phyloP scores from a whole-genome alignment of 2,329 filamentous ascomycete genomes.

The Trichoderma polysporum region DNA sequence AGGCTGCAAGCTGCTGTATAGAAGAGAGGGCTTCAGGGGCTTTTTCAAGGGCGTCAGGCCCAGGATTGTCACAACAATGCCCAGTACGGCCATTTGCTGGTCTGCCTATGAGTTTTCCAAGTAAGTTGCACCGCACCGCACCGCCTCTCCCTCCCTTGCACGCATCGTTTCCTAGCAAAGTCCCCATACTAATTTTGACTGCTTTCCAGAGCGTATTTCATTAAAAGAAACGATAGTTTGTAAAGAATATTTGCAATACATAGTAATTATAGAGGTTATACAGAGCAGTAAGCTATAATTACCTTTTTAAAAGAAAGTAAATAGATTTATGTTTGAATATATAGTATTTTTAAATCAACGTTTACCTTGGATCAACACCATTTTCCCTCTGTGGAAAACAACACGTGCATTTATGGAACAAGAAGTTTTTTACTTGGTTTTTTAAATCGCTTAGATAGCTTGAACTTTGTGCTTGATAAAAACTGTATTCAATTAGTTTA shows the following conservation, averaged over 20 bases:
- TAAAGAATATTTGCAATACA: constrained; percentile 27
- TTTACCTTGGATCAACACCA: background rate
- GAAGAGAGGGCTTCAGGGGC: constrained; percentile 77
- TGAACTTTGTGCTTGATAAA: too few species aligned
- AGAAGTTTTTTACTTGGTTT: too few species aligned
- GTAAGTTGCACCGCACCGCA: constrained; percentile 43
- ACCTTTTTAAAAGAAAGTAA: constrained; percentile 5
- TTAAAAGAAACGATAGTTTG: constrained; percentile 50
- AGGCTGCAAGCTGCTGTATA: constrained; percentile 77
- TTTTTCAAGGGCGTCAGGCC: constrained; percentile 94
- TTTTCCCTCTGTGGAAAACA: too few species aligned
- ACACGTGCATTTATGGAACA: too few species aligned
- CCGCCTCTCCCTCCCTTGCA: background rate
- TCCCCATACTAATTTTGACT: background rate
- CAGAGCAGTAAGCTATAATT: constrained; percentile 14
- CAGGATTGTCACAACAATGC: constrained; percentile 93
- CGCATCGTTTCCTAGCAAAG: background rate
- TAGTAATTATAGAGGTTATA: constrained; percentile 19
- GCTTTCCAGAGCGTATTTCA: constrained; percentile 56
- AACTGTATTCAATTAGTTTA: too few species aligned
- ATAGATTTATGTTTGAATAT: constrained; percentile 11
- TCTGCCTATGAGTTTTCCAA: constrained; percentile 70
- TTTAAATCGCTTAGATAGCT: too few species aligned
- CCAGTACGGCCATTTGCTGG: constrained; percentile 99
- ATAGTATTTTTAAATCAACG: background rate